Base-by-base conservation (phyloP, 1,284 basidiomycete genomes). In the Phylloboletellus chloephorus region DNA sequence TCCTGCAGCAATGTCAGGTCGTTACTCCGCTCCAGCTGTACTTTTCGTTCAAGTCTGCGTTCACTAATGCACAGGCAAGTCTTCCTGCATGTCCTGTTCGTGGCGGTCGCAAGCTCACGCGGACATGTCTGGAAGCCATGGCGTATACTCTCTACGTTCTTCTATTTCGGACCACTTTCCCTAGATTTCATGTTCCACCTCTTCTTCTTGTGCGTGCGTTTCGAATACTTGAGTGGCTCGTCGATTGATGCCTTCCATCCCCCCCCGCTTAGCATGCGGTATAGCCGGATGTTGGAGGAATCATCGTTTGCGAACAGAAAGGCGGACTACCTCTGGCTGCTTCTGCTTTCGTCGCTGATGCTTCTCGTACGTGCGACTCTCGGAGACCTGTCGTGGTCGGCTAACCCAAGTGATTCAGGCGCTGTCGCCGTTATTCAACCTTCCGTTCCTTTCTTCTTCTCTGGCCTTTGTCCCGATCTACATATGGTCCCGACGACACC, bases 111-210 rank as follows among this genome's bases (percentile, higher is more conserved):
- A 23, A 37, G 43, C 51, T 56, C 23, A 56, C 35, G 12, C 12
- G 3, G 4, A 30, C 22, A 24, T 13, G 10, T 37, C 37, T 32
- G 24, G 23, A 53, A 97, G 88, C 71, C 83, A 49, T 98, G 93
- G 93, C 77, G 95, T 21, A 74, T 83, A 31, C 64, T 88, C 39
- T 96, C 93, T 19, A 93, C 87, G 7, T 98, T 98, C 72, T 82
- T 95, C 57, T 98, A 95, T 68, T 98, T 98, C 65, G 95, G 95
- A 8, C 78, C 84, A 0, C 77, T 98, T 52, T 89, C 86, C 2
- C 68, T 98, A n/a, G 94, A 98, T 61, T 91, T 97, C 50, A 74
- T 95, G 43, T 96, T 98, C 66, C 94, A 98, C 62, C 73, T 98
- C 43, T 96, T 97, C 74, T 98, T 98, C 74, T 94, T 97, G 91